Evolutionary conservation across 2,329 filamentous ascomycete genomes (phyloP).

Genomic region (Colletotrichum spinosum): DNA sequence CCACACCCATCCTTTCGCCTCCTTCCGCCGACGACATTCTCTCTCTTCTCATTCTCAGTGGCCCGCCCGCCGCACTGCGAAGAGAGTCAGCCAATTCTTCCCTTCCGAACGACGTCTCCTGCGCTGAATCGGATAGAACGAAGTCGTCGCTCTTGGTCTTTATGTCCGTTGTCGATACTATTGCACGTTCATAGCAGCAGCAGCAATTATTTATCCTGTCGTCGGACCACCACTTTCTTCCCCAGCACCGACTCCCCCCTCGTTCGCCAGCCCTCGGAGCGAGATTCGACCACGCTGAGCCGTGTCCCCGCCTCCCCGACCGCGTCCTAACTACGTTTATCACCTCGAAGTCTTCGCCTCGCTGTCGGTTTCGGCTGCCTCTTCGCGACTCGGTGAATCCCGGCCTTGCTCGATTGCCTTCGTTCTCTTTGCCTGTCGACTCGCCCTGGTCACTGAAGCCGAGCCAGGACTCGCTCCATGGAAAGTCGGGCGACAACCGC

Average conservation of each 20-base stretch:
- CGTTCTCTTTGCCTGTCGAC: slow-evolving; percentile 21
- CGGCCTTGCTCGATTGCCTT: slow-evolving; percentile 14
- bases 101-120: slow-evolving; percentile 5
- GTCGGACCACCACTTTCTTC: slow-evolving; percentile 8
- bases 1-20: slow-evolving; percentile 37
- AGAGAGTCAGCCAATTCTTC: slow-evolving; percentile 5
- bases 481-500: slow-evolving; percentile 62
- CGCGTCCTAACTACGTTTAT: slow-evolving; percentile 5
- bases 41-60: slow-evolving; percentile 32
- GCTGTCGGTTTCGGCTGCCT: not conserved
- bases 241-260: slow-evolving; percentile 26
- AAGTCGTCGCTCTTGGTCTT: slow-evolving; percentile 2
- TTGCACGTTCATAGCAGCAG: slow-evolving; percentile 29
- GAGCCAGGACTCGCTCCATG: slow-evolving; percentile 56
- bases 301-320: slow-evolving; percentile 14
- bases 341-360: slow-evolving; percentile 14
- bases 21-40: slow-evolving; percentile 36
- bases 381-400: slow-evolving; percentile 23
- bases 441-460: slow-evolving; percentile 38
- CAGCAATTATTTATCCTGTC: slow-evolving; percentile 20
- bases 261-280: slow-evolving; percentile 14
- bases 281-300: slow-evolving; percentile 29
- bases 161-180: slow-evolving; percentile 16
- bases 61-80: slow-evolving; percentile 25
- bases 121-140: slow-evolving; percentile 8